Base-by-base conservation (phyloP, 192 early-diverging fungal species). In the Thamnidium elegans region DNA sequence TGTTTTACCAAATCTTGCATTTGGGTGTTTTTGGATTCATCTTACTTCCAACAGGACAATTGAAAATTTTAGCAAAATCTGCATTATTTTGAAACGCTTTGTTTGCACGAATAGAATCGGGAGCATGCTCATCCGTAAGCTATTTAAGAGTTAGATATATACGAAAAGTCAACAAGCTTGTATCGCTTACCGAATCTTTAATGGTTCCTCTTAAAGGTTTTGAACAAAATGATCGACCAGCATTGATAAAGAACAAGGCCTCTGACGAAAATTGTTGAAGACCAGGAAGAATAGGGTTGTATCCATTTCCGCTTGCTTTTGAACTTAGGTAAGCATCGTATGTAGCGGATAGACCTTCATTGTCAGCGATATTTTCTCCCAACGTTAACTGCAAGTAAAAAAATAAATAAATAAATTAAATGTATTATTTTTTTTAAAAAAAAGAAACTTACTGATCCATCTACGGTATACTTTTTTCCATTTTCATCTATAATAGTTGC, bases 321-420 rank as follows among this genome's bases (percentile, higher is more conserved):
- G 72, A 73, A 3, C 55, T 13, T 47, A 48, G 62, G 79, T 74
- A 89, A n/a, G 78, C 83, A 60, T 74, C 62, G 20, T 55, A 80
- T 11, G 86, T 66, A 9, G 69, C 70, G 44, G 72, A 62, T 17
- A 87, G 20, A 3, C 89, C 89, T 63, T 86, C 89, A 61, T 88
- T 88, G 59, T 90, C 89, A 6, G 89, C 84, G 19, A 90, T 60
- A 36, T 89, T 90, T 71, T 90, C 89, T n/a, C 74, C 75, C 2
- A 88, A 43, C 7, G 88, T 88, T 34, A 73, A 58, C 47, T 67
- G 42, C 6, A 60, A 7, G 3, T 11, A 30, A 63, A 10, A 19
- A 58, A 39, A 42, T 6, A 42, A 21, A 14, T 6, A 14, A 0
- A 36, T 58, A 7, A 11, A 11, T 26, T 26, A 21, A 36, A 36